phyloP scores from a whole-genome alignment of 139 green algal genomes.

The Volvox africanus region DNA sequence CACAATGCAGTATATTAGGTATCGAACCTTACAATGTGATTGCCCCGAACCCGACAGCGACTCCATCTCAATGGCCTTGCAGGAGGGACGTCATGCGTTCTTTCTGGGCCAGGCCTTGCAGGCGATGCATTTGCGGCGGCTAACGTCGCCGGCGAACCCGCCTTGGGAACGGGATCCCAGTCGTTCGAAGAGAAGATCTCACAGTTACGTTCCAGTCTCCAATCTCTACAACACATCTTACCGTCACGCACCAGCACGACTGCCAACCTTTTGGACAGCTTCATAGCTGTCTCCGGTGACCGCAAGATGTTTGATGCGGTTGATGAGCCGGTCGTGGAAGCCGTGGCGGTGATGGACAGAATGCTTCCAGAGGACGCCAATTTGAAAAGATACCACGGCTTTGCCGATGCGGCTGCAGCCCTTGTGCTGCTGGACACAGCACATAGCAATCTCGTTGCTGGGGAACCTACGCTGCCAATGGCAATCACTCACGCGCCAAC shows the following conservation, averaged over 20 bases:
- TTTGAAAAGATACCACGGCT: too few relatives aligned
- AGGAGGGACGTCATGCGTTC: too few relatives aligned
- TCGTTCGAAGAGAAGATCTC: not conserved
- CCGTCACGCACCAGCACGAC: slow-evolving; percentile 22
- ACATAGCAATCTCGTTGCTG: too few relatives aligned
- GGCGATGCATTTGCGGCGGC: not conserved
- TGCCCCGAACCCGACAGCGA: too few relatives aligned
- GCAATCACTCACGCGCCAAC: too few relatives aligned
- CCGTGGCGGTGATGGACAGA: not conserved
- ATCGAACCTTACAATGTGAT: too few relatives aligned
- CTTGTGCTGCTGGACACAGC: too few relatives aligned
- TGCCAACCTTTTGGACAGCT: slow-evolving; percentile 43
- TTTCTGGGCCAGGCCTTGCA: not conserved
- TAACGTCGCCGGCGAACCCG: not conserved
- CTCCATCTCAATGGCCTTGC: too few relatives aligned
- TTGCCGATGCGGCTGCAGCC: too few relatives aligned
- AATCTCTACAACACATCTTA: slow-evolving; percentile 33
- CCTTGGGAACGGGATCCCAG: not conserved
- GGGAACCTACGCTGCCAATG: too few relatives aligned
- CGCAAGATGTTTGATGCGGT: not conserved
- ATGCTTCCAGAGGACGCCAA: not conserved
- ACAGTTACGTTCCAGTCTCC: slow-evolving; percentile 37
- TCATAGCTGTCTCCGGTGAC: slow-evolving; percentile 22
- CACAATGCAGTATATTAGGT: too few relatives aligned
- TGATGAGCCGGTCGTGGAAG: not conserved